Base-by-base conservation (phyloP, 1,284 basidiomycete genomes). In the Ganoderma sp. region DNA sequence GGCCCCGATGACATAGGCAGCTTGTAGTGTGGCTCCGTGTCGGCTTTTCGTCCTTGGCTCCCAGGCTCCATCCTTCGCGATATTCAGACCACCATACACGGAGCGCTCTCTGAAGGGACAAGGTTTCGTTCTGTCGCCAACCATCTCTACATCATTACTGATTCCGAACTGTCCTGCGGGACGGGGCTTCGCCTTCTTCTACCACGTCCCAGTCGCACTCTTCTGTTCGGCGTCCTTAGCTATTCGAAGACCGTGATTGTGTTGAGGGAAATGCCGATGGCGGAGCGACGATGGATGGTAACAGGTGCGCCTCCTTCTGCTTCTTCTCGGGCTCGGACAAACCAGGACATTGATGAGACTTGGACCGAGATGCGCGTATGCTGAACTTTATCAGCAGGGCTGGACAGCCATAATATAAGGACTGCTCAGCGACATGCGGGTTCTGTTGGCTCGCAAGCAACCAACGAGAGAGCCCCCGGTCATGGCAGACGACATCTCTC, bases 401-500 rank as follows among this genome's bases (percentile, higher is more conserved):
- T 56, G 10, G 54, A 34, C 15, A 12, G 7, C 10, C 34, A 25
- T 4, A 52, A 52, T 56, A 56, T 56, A 56, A 56, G 32, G 7
- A 56, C 32, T 5, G 54, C 28, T 19, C 17, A 2, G 15, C 4
- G 28, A 34, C 54, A 34, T 25, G 6, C 54, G 54, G 28, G 2
- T n/a, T 32, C 32, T 5, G 54, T 52, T 34, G 19, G 22, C 45
- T 43, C 34, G 15, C 32, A 34, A 63, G 15, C 48, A 39, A 39
- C 25, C 15, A 12, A 34, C 4, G 14, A 32, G 17, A 10, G 15
- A 12, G 32, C 54, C 54, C 54, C 32, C 56, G 22, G 50, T 45
- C 17, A 65, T 65, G 64, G 58, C 64, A 45, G 45, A 61, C 37
- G 58, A 65, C 17, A 14, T 45, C 22, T 39, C 58, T 8, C 64